Conservation (phyloP, 2,329 filamentous ascomycete species). For the Annulohypoxylon truncatum region DNA sequence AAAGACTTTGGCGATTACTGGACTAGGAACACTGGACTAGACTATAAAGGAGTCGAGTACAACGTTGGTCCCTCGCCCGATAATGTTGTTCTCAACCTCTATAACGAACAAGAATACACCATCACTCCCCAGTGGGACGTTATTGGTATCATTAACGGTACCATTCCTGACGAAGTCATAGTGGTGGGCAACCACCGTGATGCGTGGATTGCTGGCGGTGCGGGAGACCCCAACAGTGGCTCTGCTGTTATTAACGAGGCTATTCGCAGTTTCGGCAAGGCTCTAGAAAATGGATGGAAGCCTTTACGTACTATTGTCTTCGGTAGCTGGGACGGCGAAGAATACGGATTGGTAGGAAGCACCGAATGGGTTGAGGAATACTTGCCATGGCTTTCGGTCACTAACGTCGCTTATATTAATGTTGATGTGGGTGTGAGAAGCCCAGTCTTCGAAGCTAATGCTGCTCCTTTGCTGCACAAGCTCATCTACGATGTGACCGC, state of each 20-base stretch:
- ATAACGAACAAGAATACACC: conserved; percentile 84
- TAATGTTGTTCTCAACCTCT: conserved; percentile 74
- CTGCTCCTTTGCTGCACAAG: conserved; percentile 81
- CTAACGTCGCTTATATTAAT: conserved; percentile 86
- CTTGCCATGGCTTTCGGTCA: conserved; percentile 78
- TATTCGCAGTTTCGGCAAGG: conserved; percentile 77
- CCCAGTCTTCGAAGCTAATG: conserved; percentile 70
- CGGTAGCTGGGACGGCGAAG: conserved; percentile 83
- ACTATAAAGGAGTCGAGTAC: conserved; percentile 85
- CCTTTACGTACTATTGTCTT: conserved; percentile 92
- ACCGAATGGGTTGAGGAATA: conserved; percentile 96
- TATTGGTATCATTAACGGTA: conserved; percentile 91
- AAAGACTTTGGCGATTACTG: conserved; percentile 79
- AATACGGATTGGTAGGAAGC: conserved; percentile 86
- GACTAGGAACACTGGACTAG: conserved; percentile 76
- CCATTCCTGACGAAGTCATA: conserved; percentile 84
- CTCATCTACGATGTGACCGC: conserved; percentile 75
- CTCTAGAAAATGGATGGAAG: conserved; percentile 79
- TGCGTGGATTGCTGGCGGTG: conserved; percentile 87
- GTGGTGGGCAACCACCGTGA: conserved; percentile 93
- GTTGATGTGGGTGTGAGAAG: conserved; percentile 81
- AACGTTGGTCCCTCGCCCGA: conserved; percentile 86
- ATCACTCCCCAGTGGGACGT: conserved; percentile 90
- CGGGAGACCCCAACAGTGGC: conserved; percentile 83
- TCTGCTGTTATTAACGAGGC: conserved; percentile 84